Evolutionary conservation across 495 filamentous ascomycete genomes (phyloP).

Genomic region (Neurospora pannonica): DNA sequence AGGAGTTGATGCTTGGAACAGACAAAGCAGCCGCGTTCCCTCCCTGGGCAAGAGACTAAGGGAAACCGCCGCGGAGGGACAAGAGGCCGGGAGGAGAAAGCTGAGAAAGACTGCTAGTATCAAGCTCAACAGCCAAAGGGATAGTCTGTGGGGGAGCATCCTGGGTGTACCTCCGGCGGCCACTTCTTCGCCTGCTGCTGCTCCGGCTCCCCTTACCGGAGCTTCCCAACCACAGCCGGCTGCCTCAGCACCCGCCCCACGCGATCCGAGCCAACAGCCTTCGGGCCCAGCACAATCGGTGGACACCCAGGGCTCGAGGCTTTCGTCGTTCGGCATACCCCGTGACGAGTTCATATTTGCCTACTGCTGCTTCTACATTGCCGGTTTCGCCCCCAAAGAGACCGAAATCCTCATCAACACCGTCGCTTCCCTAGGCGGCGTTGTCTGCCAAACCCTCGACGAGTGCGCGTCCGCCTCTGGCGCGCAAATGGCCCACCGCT

Average conservation of each 20-base stretch:
- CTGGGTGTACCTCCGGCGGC: conserved; percentile 33
- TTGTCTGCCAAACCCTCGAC: conserved; percentile 33
- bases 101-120: conserved; percentile 72
- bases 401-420: conserved; percentile 34
- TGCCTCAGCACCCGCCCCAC: conserved; percentile 1
- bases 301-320: conserved; percentile 16
- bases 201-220: neutral
- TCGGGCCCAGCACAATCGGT: conserved; percentile 6
- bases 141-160: conserved; percentile 82
- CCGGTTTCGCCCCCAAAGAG: conserved; percentile 47
- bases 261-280: neutral
- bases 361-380: conserved; percentile 51
- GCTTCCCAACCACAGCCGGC: conserved; percentile 1
- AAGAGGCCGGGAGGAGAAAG: conserved; percentile 51
- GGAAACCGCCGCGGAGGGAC: conserved; percentile 14
- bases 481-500: conserved; percentile 24
- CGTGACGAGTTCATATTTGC: conserved; percentile 35
- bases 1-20: conserved; percentile 72
- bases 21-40: conserved; percentile 30
- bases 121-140: conserved; percentile 67
- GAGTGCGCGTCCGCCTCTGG: conserved; percentile 25
- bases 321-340: conserved; percentile 20
- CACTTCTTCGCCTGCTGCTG: conserved; percentile 2
- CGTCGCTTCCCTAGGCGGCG: conserved; percentile 36
- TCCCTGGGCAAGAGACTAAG: conserved; percentile 30